Conservation (phyloP, 768 basidiomycete species). For the Termitomyces sp. region DNA sequence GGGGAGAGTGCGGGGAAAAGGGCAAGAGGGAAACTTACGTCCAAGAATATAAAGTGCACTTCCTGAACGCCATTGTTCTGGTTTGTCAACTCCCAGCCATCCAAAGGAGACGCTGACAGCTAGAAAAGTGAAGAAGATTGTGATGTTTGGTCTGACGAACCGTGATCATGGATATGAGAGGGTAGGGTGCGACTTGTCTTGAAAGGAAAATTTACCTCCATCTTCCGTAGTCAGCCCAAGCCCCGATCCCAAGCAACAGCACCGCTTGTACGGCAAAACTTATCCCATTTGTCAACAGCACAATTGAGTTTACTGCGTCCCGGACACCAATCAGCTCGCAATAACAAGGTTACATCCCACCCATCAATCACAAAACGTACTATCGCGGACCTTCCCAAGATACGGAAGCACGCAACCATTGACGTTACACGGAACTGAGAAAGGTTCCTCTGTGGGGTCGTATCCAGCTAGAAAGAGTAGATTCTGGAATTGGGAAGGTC, state of each 20-base stretch:
- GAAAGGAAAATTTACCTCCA: constrained; percentile 49
- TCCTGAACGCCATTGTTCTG: constrained; percentile 61
- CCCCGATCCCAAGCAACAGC: constrained; percentile 61
- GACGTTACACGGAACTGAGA: constrained; percentile 44
- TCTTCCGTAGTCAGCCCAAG: constrained; percentile 80
- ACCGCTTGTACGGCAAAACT: constrained; percentile 75
- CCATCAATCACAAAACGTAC: constrained; percentile 35
- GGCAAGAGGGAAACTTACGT: constrained; percentile 36
- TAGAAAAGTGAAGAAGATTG: constrained; percentile 67
- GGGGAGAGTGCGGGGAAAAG: not conserved
- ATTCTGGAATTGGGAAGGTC: constrained; percentile 75
- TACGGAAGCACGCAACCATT: constrained; percentile 65
- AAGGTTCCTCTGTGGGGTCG: constrained; percentile 58
- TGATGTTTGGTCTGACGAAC: constrained; percentile 62
- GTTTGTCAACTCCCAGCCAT: constrained; percentile 71
- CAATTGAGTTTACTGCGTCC: constrained; percentile 66
- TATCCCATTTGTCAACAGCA: constrained; percentile 75
- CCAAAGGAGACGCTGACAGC: constrained; percentile 69
- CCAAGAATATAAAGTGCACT: constrained; percentile 63
- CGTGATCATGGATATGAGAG: not conserved
- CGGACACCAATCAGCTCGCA: not conserved
- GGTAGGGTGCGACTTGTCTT: not conserved
- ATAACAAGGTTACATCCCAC: not conserved
- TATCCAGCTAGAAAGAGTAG: constrained; percentile 71
- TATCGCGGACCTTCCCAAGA: constrained; percentile 56